Conservation (phyloP, 345 rosid genomes). For the Dipteronia dyeriana region DNA sequence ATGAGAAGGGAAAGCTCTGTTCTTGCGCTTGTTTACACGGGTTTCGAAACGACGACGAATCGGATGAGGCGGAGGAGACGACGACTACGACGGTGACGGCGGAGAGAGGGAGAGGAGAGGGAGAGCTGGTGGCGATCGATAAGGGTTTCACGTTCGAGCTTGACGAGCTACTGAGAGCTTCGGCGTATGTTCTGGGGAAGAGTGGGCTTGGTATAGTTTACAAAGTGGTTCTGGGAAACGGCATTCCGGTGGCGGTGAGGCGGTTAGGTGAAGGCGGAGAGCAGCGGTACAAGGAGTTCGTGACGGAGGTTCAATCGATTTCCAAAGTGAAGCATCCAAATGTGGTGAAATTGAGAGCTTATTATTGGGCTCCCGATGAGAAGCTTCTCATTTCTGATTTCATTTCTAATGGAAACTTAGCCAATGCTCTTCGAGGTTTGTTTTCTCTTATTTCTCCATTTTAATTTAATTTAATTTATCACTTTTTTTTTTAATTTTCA, state of each 20-base stretch:
- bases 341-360: slow-evolving; percentile 86
- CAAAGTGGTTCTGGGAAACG: slow-evolving; percentile 94
- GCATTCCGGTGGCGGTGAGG: slow-evolving; percentile 92
- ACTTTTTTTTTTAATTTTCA: background rate
- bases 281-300: slow-evolving; percentile 89
- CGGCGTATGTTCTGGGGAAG: slow-evolving; percentile 95
- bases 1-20: slow-evolving; percentile 34
- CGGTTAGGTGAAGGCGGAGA: slow-evolving; percentile 96
- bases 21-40: slow-evolving; percentile 34
- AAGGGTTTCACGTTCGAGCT: slow-evolving; percentile 92
- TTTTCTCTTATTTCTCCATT: background rate
- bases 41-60: slow-evolving; percentile 54
- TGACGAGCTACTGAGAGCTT: slow-evolving; percentile 90
- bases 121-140: slow-evolving; percentile 89
- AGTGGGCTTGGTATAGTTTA: slow-evolving; percentile 97
- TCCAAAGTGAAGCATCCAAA: slow-evolving; percentile 95
- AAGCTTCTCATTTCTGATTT: slow-evolving; percentile 92
- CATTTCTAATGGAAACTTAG: slow-evolving; percentile 86
- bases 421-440: slow-evolving; percentile 80
- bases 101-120: slow-evolving; percentile 50
- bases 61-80: slow-evolving; percentile 65
- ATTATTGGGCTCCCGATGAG: slow-evolving; percentile 98
- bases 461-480: too few relatives aligned
- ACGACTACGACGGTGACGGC: slow-evolving; percentile 53
- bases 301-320: slow-evolving; percentile 82